These are phyloP conservation scores for Psophocarpus tetragonolobus DNA, from an alignment of 306 rosid genomes.

Conservation along the genomic window DNA sequence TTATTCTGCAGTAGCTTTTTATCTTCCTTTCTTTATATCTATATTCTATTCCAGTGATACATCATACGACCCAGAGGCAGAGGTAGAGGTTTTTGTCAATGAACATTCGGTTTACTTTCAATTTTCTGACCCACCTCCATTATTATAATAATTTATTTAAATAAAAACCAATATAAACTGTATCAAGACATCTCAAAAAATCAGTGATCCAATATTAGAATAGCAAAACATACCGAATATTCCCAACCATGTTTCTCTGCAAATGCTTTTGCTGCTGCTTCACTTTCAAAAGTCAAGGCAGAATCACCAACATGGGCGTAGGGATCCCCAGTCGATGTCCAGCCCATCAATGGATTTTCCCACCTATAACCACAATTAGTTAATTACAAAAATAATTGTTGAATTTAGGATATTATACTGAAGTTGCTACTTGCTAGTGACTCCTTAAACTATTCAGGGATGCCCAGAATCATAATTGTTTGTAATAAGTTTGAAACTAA, in stretches of 20 bases:
- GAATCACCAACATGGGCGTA: conserved; percentile 92
- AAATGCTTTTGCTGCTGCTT: conserved; percentile 82
- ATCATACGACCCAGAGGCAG: neutral
- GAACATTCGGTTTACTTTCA: neutral
- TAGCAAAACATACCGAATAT: conserved; percentile 60
- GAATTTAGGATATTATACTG: conserved; percentile 6
- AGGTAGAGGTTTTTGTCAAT: neutral
- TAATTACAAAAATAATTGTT: neutral
- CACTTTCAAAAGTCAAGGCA: conserved; percentile 79
- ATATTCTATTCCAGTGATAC: neutral
- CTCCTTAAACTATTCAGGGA: conserved; percentile 14
- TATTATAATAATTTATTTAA: neutral
- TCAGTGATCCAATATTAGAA: neutral
- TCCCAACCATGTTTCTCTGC: conserved; percentile 98
- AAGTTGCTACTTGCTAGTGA: neutral
- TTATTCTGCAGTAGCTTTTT: neutral
- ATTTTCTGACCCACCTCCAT: neutral
- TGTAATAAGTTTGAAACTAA: conserved; percentile 6
- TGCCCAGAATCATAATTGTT: neutral
- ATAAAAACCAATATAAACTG: neutral
- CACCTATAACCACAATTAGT: conserved; percentile 62
- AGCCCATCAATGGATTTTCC: conserved; percentile 99
- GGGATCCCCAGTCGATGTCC: conserved; percentile 99
- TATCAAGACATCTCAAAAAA: conserved; percentile 5
- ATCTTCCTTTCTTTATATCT: neutral